Evolutionary conservation across 345 rosid species (phyloP).

Genomic region (Pugionium dolabratum): DNA sequence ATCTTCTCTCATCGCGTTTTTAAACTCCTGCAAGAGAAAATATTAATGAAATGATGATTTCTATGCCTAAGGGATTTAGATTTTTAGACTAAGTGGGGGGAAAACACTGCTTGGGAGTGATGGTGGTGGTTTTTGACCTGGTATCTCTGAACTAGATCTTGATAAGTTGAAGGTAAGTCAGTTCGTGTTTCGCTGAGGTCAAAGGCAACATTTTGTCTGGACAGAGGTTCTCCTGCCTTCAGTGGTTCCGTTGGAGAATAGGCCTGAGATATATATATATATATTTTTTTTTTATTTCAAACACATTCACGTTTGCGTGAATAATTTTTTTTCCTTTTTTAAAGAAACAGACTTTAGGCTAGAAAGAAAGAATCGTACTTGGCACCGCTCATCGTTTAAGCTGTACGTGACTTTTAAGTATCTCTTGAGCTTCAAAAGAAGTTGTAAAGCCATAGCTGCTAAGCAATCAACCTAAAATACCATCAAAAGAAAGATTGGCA

Average conservation of each 20-base stretch:
- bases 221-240: constrained; percentile 72
- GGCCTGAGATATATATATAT: constrained; percentile 46
- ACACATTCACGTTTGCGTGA: constrained; percentile 12
- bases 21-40: constrained; percentile 64
- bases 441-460: constrained; percentile 78
- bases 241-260: constrained; percentile 82
- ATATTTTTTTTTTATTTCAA: background rate
- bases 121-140: constrained; percentile 52
- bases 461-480: constrained; percentile 66
- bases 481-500: constrained; percentile 22
- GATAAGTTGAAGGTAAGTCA: constrained; percentile 59
- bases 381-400: constrained; percentile 89
- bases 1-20: constrained; percentile 85
- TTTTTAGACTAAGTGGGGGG: background rate
- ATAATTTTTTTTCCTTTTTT: background rate
- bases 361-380: constrained; percentile 49
- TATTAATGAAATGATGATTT: background rate
- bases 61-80: background rate
- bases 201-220: constrained; percentile 73
- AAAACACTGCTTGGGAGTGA: background rate
- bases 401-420: constrained; percentile 83
- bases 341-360: background rate
- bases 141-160: constrained; percentile 71
- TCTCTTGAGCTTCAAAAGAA: constrained; percentile 91
- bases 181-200: constrained; percentile 59